Conservation (phyloP, 116 monocot species). For the Posidonia oceanica region DNA sequence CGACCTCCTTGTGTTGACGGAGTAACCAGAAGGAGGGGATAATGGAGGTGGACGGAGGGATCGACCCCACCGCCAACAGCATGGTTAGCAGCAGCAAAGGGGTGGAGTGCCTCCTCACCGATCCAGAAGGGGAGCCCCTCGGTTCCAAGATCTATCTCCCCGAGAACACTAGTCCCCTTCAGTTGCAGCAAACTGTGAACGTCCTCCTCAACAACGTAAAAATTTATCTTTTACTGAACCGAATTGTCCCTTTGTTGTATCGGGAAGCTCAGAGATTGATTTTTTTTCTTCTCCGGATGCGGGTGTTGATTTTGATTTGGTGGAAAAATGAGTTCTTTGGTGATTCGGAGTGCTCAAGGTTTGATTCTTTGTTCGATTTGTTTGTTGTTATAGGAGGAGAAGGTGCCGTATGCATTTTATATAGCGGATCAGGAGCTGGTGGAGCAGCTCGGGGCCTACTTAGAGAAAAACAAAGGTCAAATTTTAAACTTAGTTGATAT, state of each 20-base stretch:
- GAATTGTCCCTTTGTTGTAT: not conserved
- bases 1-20: too few species aligned
- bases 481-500: not conserved
- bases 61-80: too few species aligned
- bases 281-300: not conserved
- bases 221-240: not conserved
- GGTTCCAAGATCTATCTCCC: constrained; percentile 70
- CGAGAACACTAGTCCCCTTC: constrained; percentile 55
- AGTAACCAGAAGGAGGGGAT: not conserved
- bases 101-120: constrained; percentile 65
- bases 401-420: constrained; percentile 86
- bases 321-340: not conserved
- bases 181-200: constrained; percentile 91
- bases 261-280: not conserved
- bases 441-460: constrained; percentile 49
- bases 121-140: constrained; percentile 70
- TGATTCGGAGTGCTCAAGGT: not conserved
- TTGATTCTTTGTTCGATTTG: not conserved
- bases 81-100: constrained; percentile 10
- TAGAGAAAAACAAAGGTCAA: constrained; percentile 70
- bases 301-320: not conserved
- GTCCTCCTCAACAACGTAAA: constrained; percentile 69
- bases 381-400: constrained; percentile 51
- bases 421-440: constrained; percentile 79
- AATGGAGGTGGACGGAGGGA: constrained; percentile 1